A percentile compares a stretch with the other conserved stretches of the same genome.
These are phyloP conservation scores for Calonectria honghensis DNA, from an alignment of 2,329 filamentous ascomycete species.

Conservation along the genomic window DNA sequence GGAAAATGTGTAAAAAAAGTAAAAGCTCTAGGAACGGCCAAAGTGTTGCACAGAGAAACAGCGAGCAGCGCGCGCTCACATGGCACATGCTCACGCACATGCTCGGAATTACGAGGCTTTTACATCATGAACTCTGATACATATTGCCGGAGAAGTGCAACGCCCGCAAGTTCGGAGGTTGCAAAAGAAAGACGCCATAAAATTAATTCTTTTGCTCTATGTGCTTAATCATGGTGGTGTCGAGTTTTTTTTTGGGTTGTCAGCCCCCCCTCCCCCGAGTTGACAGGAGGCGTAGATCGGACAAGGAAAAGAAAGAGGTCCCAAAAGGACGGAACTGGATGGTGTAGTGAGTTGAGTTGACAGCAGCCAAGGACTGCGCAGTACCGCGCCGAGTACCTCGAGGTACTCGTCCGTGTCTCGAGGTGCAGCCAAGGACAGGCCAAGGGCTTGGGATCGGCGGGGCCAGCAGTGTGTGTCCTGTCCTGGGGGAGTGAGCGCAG, in stretches of 20 bases:
- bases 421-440: constrained; percentile 18
- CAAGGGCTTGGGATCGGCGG: constrained; percentile 31
- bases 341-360: constrained; percentile 5
- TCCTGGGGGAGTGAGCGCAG: not conserved
- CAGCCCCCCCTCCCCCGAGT: not conserved
- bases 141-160: not conserved
- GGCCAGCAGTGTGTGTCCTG: not conserved
- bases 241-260: not conserved
- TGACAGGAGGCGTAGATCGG: not conserved
- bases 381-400: constrained; percentile 25
- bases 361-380: not conserved
- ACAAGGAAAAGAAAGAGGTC: not conserved
- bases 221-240: not conserved
- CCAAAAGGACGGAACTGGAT: not conserved
- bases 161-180: not conserved
- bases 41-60: constrained; percentile 12
- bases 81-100: not conserved
- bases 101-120: constrained; percentile 2
- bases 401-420: constrained; percentile 28
- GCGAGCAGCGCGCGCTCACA: not conserved
- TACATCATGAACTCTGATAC: not conserved
- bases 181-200: not conserved
- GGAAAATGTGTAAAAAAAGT: not conserved
- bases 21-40: constrained; percentile 18
- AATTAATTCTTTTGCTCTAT: not conserved